Evolutionary conservation across 2,329 filamentous ascomycete genomes (phyloP).

Genomic region (Verticillium alfalfae): DNA sequence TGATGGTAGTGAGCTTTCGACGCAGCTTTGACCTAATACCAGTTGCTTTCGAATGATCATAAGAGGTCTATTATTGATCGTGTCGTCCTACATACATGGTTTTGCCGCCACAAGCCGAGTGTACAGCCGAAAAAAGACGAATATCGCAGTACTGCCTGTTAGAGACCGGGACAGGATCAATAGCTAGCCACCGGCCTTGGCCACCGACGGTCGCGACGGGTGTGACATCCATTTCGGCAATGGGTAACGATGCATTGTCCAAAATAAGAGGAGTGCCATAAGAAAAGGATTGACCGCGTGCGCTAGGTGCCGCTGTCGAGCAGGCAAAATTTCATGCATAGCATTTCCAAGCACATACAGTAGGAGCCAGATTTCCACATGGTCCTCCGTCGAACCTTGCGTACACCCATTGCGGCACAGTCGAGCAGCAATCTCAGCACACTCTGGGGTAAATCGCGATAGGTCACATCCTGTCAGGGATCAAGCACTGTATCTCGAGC

Average conservation of each 20-base stretch:
- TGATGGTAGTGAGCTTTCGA: neutral
- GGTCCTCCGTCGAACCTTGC: too few species aligned
- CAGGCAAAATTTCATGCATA: neutral
- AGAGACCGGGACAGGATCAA: constrained; percentile 19
- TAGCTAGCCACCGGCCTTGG: neutral
- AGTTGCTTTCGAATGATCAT: constrained; percentile 10
- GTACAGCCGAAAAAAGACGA: constrained; percentile 27
- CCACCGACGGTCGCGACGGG: neutral
- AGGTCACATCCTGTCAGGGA: neutral
- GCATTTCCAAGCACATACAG: too few species aligned
- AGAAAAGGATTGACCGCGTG: neutral
- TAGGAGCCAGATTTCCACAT: too few species aligned
- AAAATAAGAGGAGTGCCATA: neutral
- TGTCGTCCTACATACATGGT: neutral
- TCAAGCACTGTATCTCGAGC: neutral
- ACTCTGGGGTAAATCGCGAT: neutral
- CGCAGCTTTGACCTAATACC: neutral
- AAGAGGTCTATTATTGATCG: neutral
- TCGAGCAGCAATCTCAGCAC: neutral
- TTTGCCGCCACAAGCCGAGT: constrained; percentile 10
- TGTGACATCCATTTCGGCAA: neutral
- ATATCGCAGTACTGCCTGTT: constrained; percentile 13
- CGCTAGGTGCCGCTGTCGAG: neutral
- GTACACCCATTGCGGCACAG: too few species aligned
- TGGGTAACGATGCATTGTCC: neutral